These are phyloP conservation scores for Rubia yunnanensis DNA, from an alignment of 257 asterid species.

Conservation along the genomic window DNA sequence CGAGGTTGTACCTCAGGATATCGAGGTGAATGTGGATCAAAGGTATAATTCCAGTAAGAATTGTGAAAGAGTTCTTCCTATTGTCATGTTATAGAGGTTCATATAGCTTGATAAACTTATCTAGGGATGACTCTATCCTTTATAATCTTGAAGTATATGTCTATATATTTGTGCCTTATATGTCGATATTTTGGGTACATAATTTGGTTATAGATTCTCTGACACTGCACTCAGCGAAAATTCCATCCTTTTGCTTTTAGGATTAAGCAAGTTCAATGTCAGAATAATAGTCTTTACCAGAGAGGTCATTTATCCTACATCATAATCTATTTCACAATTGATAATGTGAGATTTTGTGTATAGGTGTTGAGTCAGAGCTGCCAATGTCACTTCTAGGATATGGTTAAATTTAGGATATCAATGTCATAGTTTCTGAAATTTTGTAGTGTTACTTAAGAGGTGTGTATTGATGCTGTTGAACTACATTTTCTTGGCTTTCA, in stretches of 20 bases:
- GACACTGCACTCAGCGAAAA: neutral
- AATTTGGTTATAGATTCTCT: neutral
- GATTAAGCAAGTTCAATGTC: too few relatives aligned
- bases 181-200: neutral
- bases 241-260: neutral
- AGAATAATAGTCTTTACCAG: neutral
- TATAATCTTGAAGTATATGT: neutral
- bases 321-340: neutral
- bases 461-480: neutral
- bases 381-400: neutral
- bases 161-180: neutral
- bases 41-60: slow-evolving; percentile 33
- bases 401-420: too few relatives aligned
- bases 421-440: neutral
- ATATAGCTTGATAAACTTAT: neutral
- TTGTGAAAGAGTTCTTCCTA: neutral
- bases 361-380: neutral
- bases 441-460: neutral
- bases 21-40: slow-evolving; percentile 45
- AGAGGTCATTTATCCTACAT: too few relatives aligned
- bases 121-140: neutral
- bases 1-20: slow-evolving; percentile 35
- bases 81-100: neutral
- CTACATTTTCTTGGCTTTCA: neutral
- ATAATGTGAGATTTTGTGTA: neutral